Percentiles rank a stretch among this genome's conserved stretches.
Conservation (phyloP, 352 stramenopile genomes). For the Paralagenidium karlingii region DNA sequence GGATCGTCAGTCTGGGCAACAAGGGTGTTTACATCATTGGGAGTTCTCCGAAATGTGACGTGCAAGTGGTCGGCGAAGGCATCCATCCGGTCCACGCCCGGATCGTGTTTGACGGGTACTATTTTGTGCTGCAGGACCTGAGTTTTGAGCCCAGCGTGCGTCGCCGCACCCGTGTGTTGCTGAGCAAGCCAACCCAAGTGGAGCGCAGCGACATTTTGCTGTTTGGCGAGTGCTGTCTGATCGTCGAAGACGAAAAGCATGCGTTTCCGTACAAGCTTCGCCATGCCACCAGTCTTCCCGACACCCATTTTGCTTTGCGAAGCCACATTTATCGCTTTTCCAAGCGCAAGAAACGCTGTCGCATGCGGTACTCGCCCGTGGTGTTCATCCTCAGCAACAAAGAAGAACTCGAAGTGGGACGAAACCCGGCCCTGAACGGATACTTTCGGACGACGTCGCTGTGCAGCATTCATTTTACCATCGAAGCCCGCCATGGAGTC, state of each 20-base stretch:
- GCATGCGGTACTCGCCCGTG: slow-evolving; percentile 33
- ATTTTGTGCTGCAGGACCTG: slow-evolving; percentile 59
- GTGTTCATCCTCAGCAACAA: slow-evolving; percentile 28
- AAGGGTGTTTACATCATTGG: slow-evolving; percentile 36
- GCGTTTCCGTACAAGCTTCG: too few species aligned
- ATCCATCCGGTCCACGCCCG: slow-evolving; percentile 41
- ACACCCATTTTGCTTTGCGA: slow-evolving; percentile 33
- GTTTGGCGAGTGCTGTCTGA: slow-evolving; percentile 34
- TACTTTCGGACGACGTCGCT: slow-evolving; percentile 43
- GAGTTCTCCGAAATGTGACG: slow-evolving; percentile 35
- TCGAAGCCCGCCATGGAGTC: slow-evolving; percentile 42
- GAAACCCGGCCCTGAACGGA: slow-evolving; percentile 36
- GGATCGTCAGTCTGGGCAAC: slow-evolving; percentile 6
- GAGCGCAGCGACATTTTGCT: slow-evolving; percentile 44
- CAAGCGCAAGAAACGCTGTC: slow-evolving; percentile 37
- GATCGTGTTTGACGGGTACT: slow-evolving; percentile 45
- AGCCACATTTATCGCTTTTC: slow-evolving; percentile 47
- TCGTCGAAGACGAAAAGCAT: slow-evolving; percentile 26
- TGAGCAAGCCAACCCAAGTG: slow-evolving; percentile 30
- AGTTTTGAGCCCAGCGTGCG: slow-evolving; percentile 32
- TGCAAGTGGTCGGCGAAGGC: slow-evolving; percentile 25
- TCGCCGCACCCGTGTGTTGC: slow-evolving; percentile 33
- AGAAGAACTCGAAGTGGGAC: slow-evolving; percentile 38
- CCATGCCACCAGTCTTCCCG: background rate
- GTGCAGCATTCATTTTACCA: slow-evolving; percentile 44